Base-by-base conservation (phyloP, 2,329 filamentous ascomycete genomes). In the Ceratocystis papillata region DNA sequence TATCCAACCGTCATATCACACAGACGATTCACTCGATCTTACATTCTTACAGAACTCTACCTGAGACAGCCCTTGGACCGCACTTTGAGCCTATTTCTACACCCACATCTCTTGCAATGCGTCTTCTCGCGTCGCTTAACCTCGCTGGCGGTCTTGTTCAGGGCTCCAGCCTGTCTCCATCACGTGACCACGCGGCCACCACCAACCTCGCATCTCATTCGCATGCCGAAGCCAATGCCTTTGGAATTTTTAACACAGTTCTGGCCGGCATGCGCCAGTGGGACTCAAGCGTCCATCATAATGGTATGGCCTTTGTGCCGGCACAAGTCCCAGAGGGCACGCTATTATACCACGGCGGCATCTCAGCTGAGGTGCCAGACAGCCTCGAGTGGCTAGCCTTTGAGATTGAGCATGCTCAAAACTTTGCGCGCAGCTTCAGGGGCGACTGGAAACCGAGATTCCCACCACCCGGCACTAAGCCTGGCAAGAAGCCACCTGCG, bases 201-300 rank as follows among this genome's bases (percentile, higher is more conserved):
- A 33, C 50, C 44, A 61, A 37, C 5, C 17, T 62, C 12, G 50
- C 50, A 17, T 76, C 72, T 61, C 68, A 73, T 57, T 74, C 75
- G 0, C 73, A 72, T 64, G 77, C 79, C 12, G 73, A 72, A 17
- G 70, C 73, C 46, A 86, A 88, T 73, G 83, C 82, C 6, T 81
- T 83, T 69, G 80, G 82, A 68, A 83, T 90, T 66, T 90, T 90
- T 79, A 90, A 90, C 71, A 80, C 86, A 17, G 77, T 90, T 20
- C 84, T 90, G 69, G 84, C 84, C 8, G 86, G 87, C 0, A 84
- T 88, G 77, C 80, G 88, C 45, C 87, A 90, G 77, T 91, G 86
- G 83, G 87, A 86, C 1, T 88, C 86, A 0, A 85, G 86, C 0
- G 72, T 89, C 2, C 81, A 88, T 67, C 88, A 91, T 74, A 91